Percentiles rank a stretch among this genome's conserved stretches.
Conservation (phyloP, 495 filamentous ascomycete genomes). For the Eremomyces bilateralis region DNA sequence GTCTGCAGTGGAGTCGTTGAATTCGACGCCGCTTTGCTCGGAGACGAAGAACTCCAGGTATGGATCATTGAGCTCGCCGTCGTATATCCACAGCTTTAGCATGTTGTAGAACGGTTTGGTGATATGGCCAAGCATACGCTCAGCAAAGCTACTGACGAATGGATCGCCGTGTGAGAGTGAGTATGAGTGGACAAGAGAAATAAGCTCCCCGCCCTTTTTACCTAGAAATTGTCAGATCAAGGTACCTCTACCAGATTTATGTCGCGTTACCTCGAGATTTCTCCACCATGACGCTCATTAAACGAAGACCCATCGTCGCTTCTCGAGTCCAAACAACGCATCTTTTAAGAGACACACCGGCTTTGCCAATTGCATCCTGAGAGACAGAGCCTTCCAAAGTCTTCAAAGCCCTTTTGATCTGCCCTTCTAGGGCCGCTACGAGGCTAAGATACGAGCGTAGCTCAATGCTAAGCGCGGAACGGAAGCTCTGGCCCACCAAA, state of each 20-base stretch:
- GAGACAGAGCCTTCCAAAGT: slow-evolving; percentile 35
- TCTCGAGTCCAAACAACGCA: slow-evolving; percentile 96
- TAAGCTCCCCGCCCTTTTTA: slow-evolving; percentile 81
- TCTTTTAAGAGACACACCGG: slow-evolving; percentile 84
- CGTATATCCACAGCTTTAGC: slow-evolving; percentile 92
- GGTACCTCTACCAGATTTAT: background rate
- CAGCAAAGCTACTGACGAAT: slow-evolving; percentile 81
- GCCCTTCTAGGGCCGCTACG: slow-evolving; percentile 81
- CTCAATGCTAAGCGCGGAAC: slow-evolving; percentile 72
- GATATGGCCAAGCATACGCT: slow-evolving; percentile 71
- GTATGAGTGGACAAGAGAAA: slow-evolving; percentile 83
- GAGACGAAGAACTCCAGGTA: slow-evolving; percentile 91
- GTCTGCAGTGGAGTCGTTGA: slow-evolving; percentile 21
- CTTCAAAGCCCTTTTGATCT: slow-evolving; percentile 61
- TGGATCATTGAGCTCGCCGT: slow-evolving; percentile 90
- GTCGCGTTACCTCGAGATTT: slow-evolving; percentile 45
- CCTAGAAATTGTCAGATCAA: slow-evolving; percentile 18
- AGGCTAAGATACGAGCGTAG: slow-evolving; percentile 80
- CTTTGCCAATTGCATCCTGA: slow-evolving; percentile 49
- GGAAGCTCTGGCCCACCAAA: slow-evolving; percentile 76
- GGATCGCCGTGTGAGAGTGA: slow-evolving; percentile 88
- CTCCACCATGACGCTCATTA: slow-evolving; percentile 88
- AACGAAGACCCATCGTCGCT: slow-evolving; percentile 82
- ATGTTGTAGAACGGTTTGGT: slow-evolving; percentile 97
- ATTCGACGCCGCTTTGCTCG: slow-evolving; percentile 39